phyloP scores from a whole-genome alignment of 2,329 filamentous ascomycete species.

The Cladosporium sp. region DNA sequence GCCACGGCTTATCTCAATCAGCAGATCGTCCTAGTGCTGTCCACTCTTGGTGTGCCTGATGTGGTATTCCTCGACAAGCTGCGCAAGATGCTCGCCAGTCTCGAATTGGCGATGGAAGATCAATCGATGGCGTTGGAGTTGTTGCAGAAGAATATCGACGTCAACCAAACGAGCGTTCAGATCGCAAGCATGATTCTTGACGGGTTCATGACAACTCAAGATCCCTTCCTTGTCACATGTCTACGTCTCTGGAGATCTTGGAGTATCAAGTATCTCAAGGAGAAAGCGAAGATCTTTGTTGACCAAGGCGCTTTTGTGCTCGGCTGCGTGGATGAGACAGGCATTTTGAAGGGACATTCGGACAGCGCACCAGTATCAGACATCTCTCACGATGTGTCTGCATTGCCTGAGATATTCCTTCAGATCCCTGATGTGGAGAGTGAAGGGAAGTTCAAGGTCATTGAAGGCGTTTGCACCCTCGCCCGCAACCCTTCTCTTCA shows the following conservation, averaged over 20 bases:
- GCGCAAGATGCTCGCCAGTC: slow-evolving; percentile 59
- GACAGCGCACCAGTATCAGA: slow-evolving; percentile 36
- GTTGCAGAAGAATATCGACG: slow-evolving; percentile 72
- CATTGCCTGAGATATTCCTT: slow-evolving; percentile 80
- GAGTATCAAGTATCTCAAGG: slow-evolving; percentile 84
- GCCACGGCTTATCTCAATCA: slow-evolving; percentile 79
- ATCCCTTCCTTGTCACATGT: slow-evolving; percentile 78
- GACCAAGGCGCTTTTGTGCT: slow-evolving; percentile 81
- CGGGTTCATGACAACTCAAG: slow-evolving; percentile 68
- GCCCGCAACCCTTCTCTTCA: slow-evolving; percentile 93
- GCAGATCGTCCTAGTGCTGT: slow-evolving; percentile 83
- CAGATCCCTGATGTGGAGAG: slow-evolving; percentile 60
- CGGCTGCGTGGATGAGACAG: slow-evolving; percentile 83
- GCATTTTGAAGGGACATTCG: slow-evolving; percentile 66
- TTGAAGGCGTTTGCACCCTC: slow-evolving; percentile 74
- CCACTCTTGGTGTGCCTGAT: slow-evolving; percentile 66
- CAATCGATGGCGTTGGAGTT: slow-evolving; percentile 60
- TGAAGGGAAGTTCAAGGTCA: slow-evolving; percentile 55
- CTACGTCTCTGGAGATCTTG: slow-evolving; percentile 82
- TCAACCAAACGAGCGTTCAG: slow-evolving; percentile 71
- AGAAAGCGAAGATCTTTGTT: slow-evolving; percentile 81
- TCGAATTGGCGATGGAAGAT: slow-evolving; percentile 66
- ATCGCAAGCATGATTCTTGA: slow-evolving; percentile 72
- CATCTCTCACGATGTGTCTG: slow-evolving; percentile 43
- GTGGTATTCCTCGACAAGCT: slow-evolving; percentile 64